A percentile compares a stretch with the other conserved stretches of the same genome.
Conservation (phyloP, 2,329 filamentous ascomycete genomes). For the Truncatella angustata region DNA sequence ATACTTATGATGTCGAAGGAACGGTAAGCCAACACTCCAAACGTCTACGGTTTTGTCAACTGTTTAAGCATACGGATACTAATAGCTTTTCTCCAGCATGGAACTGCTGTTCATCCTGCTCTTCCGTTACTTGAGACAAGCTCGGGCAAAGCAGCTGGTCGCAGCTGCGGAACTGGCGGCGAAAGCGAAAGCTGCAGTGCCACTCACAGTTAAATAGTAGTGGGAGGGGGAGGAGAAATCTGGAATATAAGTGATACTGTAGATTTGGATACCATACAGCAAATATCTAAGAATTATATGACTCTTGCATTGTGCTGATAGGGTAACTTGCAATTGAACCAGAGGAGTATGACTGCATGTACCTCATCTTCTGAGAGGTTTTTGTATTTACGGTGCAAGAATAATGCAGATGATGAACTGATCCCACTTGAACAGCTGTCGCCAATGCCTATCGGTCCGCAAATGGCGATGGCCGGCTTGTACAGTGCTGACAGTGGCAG, state of each 20-base stretch:
- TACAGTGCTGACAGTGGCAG: not conserved
- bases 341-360: no score
- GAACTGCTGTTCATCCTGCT: constrained; percentile 86
- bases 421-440: no score
- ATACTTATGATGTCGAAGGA: constrained; percentile 99
- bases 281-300: no score
- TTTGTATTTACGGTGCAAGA: no score
- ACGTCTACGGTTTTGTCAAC: no score
- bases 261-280: no score
- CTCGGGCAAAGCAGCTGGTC: constrained; percentile 68
- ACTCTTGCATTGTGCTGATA: no score
- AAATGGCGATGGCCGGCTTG: not conserved
- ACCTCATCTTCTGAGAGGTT: no score
- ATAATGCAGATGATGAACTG: no score
- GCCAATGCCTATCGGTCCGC: no score
- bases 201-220: constrained; percentile 37
- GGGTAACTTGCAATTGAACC: no score
- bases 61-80: not conserved
- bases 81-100: constrained; percentile 60
- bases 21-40: constrained; percentile 69
- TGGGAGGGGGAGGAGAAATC: not conserved
- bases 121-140: constrained; percentile 73
- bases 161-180: constrained; percentile 64
- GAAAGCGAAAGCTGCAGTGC: constrained; percentile 47
- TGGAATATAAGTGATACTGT: no score